Evolutionary conservation across 192 early-diverging fungal species (phyloP).

Genomic region (Funneliformis geosporum): DNA sequence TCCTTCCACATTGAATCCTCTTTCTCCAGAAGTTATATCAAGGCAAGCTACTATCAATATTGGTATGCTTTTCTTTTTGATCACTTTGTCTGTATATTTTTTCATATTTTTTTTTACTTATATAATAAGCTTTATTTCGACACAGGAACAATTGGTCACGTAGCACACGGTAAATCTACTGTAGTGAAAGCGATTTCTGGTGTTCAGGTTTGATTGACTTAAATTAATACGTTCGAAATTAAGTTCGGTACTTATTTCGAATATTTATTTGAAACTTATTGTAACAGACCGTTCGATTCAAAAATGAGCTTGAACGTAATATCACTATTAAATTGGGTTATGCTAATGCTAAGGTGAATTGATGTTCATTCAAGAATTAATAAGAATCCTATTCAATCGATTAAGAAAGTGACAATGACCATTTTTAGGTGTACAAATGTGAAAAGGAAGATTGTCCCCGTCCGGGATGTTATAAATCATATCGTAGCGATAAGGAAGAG

Average conservation of each 20-base stretch:
- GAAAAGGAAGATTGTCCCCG: conserved; percentile 88
- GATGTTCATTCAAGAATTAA: background rate
- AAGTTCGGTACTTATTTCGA: background rate
- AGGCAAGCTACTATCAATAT: conserved; percentile 99
- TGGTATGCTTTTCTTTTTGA: conserved; percentile 56
- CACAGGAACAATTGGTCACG: conserved; percentile 98
- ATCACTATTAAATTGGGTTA: conserved; percentile 99
- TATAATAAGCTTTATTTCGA: background rate
- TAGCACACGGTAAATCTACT: conserved; percentile 99
- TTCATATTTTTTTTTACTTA: background rate
- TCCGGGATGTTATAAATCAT: conserved; percentile 94
- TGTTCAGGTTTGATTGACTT: conserved; percentile 63
- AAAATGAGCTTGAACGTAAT: conserved; percentile 97
- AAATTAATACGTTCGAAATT: background rate
- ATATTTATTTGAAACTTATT: background rate
- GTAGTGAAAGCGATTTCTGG: conserved; percentile 99
- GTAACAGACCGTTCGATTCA: conserved; percentile 87
- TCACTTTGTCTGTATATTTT: background rate
- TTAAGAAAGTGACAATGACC: background rate
- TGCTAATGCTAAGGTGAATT: conserved; percentile 89
- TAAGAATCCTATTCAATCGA: background rate
- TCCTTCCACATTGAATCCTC: conserved; percentile 63
- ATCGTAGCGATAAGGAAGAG: conserved; percentile 79
- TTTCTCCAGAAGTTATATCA: conserved; percentile 94
- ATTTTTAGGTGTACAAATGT: conserved; percentile 92